Percentiles rank a stretch among this genome's conserved stretches.
Evolutionary conservation across 179 eudicot species (phyloP).

Genomic region (Pouteria campechiana): DNA sequence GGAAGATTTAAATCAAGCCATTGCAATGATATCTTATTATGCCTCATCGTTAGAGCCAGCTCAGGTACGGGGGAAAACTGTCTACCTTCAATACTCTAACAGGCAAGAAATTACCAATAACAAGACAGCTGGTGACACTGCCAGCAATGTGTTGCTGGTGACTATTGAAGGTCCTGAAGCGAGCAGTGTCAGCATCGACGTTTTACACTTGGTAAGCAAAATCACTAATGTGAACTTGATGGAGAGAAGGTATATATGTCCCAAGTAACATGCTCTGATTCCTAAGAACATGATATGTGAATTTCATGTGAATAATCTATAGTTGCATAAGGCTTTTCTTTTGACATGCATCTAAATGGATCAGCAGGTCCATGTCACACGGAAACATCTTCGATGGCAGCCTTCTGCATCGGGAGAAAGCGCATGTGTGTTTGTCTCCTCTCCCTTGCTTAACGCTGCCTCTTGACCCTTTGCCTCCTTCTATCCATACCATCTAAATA

Average conservation of each 20-base stretch:
- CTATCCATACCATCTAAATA: slow-evolving; percentile 37
- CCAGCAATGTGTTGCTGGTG: slow-evolving; percentile 90
- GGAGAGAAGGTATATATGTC: slow-evolving; percentile 20
- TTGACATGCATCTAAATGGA: slow-evolving; percentile 89
- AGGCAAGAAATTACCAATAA: slow-evolving; percentile 98
- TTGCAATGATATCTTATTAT: slow-evolving; percentile 96
- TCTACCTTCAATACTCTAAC: slow-evolving; percentile 95
- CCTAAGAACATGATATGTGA: no score
- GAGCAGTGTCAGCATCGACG: slow-evolving; percentile 98
- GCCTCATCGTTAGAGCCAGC: slow-evolving; percentile 99
- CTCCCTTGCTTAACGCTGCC: slow-evolving; percentile 97
- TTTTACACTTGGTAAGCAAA: slow-evolving; percentile 85
- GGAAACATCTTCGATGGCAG: slow-evolving; percentile 99
- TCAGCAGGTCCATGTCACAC: slow-evolving; percentile 98
- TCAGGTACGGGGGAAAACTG: slow-evolving; percentile 97
- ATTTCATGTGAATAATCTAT: slow-evolving; percentile 39
- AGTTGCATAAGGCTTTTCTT: slow-evolving; percentile 38
- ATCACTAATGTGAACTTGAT: slow-evolving; percentile 13
- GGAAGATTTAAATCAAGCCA: slow-evolving; percentile 97
- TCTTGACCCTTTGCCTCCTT: slow-evolving; percentile 61
- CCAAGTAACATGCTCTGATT: slow-evolving; percentile 25
- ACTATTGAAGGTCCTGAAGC: slow-evolving; percentile 97
- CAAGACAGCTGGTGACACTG: slow-evolving; percentile 93
- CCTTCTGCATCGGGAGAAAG: slow-evolving; percentile 97
- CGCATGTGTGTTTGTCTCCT: slow-evolving; percentile 99